Base-by-base conservation (phyloP, 805 yeast species). In the Ogataea nakhonphanomensis region DNA sequence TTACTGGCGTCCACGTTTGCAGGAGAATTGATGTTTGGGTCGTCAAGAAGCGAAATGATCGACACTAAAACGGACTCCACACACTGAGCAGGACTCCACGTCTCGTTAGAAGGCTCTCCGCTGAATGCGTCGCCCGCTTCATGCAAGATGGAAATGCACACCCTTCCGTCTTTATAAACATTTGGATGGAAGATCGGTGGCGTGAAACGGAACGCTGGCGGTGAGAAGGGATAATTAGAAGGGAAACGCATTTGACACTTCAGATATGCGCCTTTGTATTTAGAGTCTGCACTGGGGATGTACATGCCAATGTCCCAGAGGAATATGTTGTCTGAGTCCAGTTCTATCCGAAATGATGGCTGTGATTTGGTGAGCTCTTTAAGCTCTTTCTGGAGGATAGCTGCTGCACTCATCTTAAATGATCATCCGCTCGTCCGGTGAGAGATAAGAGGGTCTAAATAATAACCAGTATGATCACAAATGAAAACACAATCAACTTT, bases 1-100 rank as follows among this genome's bases (percentile, higher is more conserved):
- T 89, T 88, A 13, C 95, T 85, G 12, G 98, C 98, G 62, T 91
- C 98, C 36, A 91, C 90, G 62, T 91, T 91, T 5, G 98, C 98
- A 6, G 98, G 97, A 1, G 96, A 86, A 45, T 79, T 77, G 44
- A 86, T 82, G 66, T 91, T 91, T 39, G 98, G 98, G 62, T 91
- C 97, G 57, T 89, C 95, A 54, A 91, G 73, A 37, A 91, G 73
- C 7, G 96, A 88, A 13, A 91, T 84, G 49, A 91, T 90, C 25
- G 95, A 85, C 40, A 91, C 84, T 55, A 91, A 74, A 8, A 91
- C 96, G 24, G 85, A 72, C 65, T 91, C 97, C 8, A 88, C 97
- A 17, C 93, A 83, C 67, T 90, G 96, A 2, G 87, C 93, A 3
- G 90, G 95, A 14, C 85, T 78, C 97, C 97, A 89, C 13, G 95